Evolutionary conservation across 2,329 filamentous ascomycete species (phyloP), one percentile per base, ranked within the genome.

Genomic region (Botrytis galanthina): DNA sequence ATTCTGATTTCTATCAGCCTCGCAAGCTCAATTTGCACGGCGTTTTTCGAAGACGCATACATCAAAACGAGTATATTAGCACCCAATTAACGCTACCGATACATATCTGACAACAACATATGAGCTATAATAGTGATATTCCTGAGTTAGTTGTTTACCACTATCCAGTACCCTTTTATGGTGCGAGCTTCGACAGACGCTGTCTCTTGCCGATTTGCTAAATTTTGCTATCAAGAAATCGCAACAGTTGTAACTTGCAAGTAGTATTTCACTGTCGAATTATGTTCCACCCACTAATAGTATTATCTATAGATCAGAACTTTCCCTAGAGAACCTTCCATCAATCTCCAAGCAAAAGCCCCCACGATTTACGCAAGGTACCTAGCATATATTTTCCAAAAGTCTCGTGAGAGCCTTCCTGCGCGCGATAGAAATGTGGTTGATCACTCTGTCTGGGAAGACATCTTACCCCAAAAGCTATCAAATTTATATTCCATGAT

Each of bases 111-210:
- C 6, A 51, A n/a, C 10, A 51, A 3, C 1, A n/a, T 3, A n/a
- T 1, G 26, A 51, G 22, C 26, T 14, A 14, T 51, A 3, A 7
- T n/a, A n/a, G 26, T 14, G 26, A 14, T 51, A 14, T 0, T n/a
- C 0, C 26, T 1, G 48, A 51, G 22, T n/a, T 0, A n/a, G 2
- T 51, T n/a, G 5, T n/a, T n/a, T 7, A 1, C 42, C 16, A 44
- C 16, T 18, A 1, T 51, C 22, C 10, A 26, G 9, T 5, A 5
- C 22, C 1, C 10, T 26, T n/a, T 51, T 4, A n/a, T 51, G 22
- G 22, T 22, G 1, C 10, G 0, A 0, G 14, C 22, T 51, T 12
- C 0, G 0, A n/a, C 22, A 14, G 0, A 51, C 22, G 4, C 22
- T 51, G 1, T 51, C 0, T 14, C 22, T 51, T n/a, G 22, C 26